Evolutionary conservation across 2,329 filamentous ascomycete genomes (phyloP).

Genomic region (Aspergillus thermomutatus): DNA sequence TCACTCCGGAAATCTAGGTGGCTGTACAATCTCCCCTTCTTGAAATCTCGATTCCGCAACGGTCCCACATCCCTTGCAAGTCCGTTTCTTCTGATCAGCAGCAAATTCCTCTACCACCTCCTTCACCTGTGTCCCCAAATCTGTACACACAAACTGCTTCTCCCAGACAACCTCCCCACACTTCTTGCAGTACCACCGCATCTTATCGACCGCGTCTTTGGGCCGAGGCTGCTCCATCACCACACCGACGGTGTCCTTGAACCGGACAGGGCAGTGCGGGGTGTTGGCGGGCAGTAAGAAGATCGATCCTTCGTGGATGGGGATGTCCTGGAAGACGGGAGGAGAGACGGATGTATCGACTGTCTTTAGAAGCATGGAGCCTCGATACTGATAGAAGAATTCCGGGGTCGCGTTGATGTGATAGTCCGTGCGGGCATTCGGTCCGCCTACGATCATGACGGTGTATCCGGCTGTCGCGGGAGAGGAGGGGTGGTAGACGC

Average conservation of each 20-base stretch:
- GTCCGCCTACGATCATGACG: constrained; percentile 87
- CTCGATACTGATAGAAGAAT: constrained; percentile 97
- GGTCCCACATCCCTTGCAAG: constrained; percentile 71
- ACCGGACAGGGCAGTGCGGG: constrained; percentile 94
- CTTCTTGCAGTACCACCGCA: constrained; percentile 84
- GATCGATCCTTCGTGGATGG: constrained; percentile 90
- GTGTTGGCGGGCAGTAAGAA: constrained; percentile 90
- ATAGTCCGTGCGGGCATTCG: constrained; percentile 95
- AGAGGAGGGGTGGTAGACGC: constrained; percentile 70
- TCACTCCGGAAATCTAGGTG: constrained; percentile 36
- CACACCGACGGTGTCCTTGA: constrained; percentile 88
- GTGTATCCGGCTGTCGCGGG: constrained; percentile 88
- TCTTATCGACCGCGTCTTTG: constrained; percentile 64
- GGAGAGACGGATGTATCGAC: constrained; percentile 62
- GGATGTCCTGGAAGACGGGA: constrained; percentile 70
- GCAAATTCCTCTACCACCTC: constrained; percentile 80
- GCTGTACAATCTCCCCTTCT: constrained; percentile 43
- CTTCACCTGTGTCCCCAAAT: constrained; percentile 94
- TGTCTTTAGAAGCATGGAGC: constrained; percentile 89
- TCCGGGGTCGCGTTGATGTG: constrained; percentile 96
- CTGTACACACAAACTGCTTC: constrained; percentile 79
- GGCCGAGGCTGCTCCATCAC: constrained; percentile 85
- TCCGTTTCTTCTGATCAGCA: constrained; percentile 65
- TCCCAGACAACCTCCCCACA: constrained; percentile 78
- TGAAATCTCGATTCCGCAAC: constrained; percentile 58